phyloP scores from a whole-genome alignment of 2,329 filamentous ascomycete genomes.

The Cladosporium velox region DNA sequence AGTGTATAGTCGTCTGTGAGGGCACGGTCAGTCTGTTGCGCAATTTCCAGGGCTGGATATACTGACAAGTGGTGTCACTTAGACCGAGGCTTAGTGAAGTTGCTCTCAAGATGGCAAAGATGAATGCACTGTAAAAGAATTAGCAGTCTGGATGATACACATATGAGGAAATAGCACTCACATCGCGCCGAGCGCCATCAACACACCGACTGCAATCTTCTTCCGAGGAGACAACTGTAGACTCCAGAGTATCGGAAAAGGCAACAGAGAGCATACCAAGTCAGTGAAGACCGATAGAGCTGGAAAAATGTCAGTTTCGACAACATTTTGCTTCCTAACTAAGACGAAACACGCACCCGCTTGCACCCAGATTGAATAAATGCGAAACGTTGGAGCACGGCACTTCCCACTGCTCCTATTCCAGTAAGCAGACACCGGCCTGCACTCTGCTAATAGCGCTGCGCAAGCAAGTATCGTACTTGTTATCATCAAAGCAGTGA shows the following conservation, averaged over 20 bases:
- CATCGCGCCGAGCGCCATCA: slow-evolving; percentile 30
- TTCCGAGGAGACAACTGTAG: slow-evolving; percentile 28
- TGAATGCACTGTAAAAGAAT: slow-evolving; percentile 2
- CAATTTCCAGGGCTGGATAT: background rate
- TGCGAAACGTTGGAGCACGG: slow-evolving; percentile 31
- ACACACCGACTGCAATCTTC: slow-evolving; percentile 31
- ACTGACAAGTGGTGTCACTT: slow-evolving; percentile 27
- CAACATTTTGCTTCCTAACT: background rate
- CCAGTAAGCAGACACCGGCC: slow-evolving; percentile 31
- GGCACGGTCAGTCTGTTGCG: background rate
- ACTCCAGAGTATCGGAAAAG: slow-evolving; percentile 31
- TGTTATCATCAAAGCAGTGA: slow-evolving; percentile 29
- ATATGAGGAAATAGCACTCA: background rate
- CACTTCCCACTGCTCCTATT: slow-evolving; percentile 26
- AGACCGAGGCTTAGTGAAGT: slow-evolving; percentile 31
- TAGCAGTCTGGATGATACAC: background rate
- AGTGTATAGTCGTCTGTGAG: slow-evolving; percentile 29
- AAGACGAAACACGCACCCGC: slow-evolving; percentile 26
- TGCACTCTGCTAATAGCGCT: slow-evolving; percentile 32
- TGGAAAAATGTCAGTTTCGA: slow-evolving; percentile 10
- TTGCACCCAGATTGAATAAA: slow-evolving; percentile 35
- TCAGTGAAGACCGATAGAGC: slow-evolving; percentile 33
- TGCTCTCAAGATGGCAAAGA: slow-evolving; percentile 29
- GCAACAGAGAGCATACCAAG: slow-evolving; percentile 31
- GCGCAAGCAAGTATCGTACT: slow-evolving; percentile 29